phyloP scores from a whole-genome alignment of 352 stramenopile species.

The Poterioochromonas sp. region DNA sequence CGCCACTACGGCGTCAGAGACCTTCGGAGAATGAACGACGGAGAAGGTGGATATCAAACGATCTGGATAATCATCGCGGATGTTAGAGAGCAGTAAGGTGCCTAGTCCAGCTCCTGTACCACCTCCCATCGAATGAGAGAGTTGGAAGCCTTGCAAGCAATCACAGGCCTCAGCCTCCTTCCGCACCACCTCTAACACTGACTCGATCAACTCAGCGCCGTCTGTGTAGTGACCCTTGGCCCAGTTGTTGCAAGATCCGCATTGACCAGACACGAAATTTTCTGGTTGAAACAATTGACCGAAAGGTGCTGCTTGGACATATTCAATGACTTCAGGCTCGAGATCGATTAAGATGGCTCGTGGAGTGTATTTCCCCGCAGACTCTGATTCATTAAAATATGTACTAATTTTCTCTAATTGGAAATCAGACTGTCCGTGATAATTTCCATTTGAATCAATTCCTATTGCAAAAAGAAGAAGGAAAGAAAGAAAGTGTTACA shows the following conservation, averaged over 20 bases:
- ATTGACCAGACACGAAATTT: constrained; percentile 94
- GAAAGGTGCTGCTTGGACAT: constrained; percentile 87
- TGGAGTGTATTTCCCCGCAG: constrained; percentile 92
- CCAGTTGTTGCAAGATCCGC: constrained; percentile 75
- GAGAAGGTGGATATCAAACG: constrained; percentile 95
- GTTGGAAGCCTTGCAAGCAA: constrained; percentile 80
- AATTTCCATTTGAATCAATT: no score
- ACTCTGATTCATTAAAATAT: no score
- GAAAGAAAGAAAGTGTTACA: no score
- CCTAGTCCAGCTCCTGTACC: constrained; percentile 92
- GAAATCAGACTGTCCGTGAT: no score
- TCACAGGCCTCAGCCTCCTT: constrained; percentile 24
- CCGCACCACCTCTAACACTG: neutral
- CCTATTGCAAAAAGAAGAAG: no score
- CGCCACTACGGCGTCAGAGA: constrained; percentile 92
- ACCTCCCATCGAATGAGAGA: constrained; percentile 92
- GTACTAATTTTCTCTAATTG: no score
- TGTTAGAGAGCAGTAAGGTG: constrained; percentile 84
- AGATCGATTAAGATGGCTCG: constrained; percentile 93
- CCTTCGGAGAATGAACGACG: constrained; percentile 88
- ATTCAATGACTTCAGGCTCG: constrained; percentile 92
- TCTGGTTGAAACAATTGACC: constrained; percentile 93
- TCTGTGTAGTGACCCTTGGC: constrained; percentile 64
- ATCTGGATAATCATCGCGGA: constrained; percentile 92
- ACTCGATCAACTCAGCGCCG: constrained; percentile 63